Conservation (phyloP, 495 filamentous ascomycete genomes). For the Pseudotulostoma volvatum region DNA sequence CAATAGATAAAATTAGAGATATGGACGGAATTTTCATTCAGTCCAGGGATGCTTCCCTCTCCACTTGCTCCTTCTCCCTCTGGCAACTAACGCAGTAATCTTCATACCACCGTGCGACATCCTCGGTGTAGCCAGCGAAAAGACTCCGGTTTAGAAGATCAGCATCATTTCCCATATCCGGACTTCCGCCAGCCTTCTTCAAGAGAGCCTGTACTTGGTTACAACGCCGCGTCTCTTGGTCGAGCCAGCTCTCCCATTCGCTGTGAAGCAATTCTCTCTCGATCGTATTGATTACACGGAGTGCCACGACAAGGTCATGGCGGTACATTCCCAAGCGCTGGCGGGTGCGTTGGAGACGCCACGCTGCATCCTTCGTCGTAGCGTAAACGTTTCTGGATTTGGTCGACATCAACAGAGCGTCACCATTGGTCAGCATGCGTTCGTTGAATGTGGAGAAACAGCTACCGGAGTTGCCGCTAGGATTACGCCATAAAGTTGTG, state of each 20-base stretch:
- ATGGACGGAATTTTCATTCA: neutral
- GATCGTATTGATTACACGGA: conserved; percentile 77
- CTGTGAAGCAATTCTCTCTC: conserved; percentile 68
- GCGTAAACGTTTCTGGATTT: conserved; percentile 11
- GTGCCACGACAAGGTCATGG: conserved; percentile 82
- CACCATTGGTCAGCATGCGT: conserved; percentile 18
- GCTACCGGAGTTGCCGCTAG: conserved; percentile 20
- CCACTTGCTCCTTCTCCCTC: conserved; percentile 32
- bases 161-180: conserved; percentile 13
- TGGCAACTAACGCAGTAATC: conserved; percentile 63
- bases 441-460: conserved; percentile 32
- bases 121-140: conserved; percentile 28
- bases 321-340: conserved; percentile 70
- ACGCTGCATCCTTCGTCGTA: conserved; percentile 33
- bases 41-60: conserved; percentile 1
- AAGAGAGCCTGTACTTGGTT: conserved; percentile 41
- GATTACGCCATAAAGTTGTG: conserved; percentile 19
- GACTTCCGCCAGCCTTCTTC: conserved; percentile 12
- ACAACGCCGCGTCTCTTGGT: conserved; percentile 53
- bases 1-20: too few relatives aligned
- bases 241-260: conserved; percentile 86
- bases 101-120: conserved; percentile 45
- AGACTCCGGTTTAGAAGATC: conserved; percentile 12
- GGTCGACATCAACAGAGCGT: conserved; percentile 17
- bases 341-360: conserved; percentile 56